Percentiles rank a stretch among this genome's conserved stretches.
These are phyloP conservation scores for Colletotrichum euphorbiae DNA, from an alignment of 2,329 filamentous ascomycete genomes.

Conservation along the genomic window DNA sequence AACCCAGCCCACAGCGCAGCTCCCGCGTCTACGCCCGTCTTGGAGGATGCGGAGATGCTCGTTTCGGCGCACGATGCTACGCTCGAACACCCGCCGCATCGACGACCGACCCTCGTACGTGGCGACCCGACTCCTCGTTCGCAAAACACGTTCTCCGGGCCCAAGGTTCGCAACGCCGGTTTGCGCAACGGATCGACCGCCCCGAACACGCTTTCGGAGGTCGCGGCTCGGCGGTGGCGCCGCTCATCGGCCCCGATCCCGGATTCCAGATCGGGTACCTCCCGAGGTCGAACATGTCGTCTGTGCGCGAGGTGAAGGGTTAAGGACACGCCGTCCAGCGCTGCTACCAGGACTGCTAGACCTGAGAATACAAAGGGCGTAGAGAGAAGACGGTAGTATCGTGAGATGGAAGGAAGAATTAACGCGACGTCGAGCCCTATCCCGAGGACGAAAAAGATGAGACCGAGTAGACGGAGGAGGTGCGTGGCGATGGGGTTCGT, in stretches of 20 bases:
- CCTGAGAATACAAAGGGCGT: constrained; percentile 51
- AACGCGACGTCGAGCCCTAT: constrained; percentile 48
- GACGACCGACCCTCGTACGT: constrained; percentile 42
- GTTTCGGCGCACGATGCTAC: constrained; percentile 43
- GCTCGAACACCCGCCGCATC: constrained; percentile 42
- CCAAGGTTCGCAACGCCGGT: constrained; percentile 43
- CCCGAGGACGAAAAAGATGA: constrained; percentile 43
- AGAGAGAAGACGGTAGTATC: constrained; percentile 46
- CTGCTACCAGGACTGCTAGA: constrained; percentile 48
- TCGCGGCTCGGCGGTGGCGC: constrained; percentile 37
- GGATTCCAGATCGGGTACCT: constrained; percentile 47
- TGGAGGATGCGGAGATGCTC: constrained; percentile 45
- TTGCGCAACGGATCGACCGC: constrained; percentile 43
- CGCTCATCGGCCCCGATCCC: constrained; percentile 44
- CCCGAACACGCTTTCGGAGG: constrained; percentile 32
- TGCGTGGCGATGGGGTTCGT: constrained; percentile 50
- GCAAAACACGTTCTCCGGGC: constrained; percentile 43
- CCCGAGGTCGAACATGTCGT: constrained; percentile 55
- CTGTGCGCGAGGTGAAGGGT: constrained; percentile 47
- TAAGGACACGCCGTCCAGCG: constrained; percentile 52
- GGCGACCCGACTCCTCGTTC: constrained; percentile 43
- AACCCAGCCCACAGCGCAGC: constrained; percentile 45
- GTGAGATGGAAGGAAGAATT: constrained; percentile 46
- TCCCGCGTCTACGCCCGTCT: constrained; percentile 45
- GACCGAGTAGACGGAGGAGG: constrained; percentile 45